Conservation (phyloP, 2,329 filamentous ascomycete species). For the Stromatinia cepivora region DNA sequence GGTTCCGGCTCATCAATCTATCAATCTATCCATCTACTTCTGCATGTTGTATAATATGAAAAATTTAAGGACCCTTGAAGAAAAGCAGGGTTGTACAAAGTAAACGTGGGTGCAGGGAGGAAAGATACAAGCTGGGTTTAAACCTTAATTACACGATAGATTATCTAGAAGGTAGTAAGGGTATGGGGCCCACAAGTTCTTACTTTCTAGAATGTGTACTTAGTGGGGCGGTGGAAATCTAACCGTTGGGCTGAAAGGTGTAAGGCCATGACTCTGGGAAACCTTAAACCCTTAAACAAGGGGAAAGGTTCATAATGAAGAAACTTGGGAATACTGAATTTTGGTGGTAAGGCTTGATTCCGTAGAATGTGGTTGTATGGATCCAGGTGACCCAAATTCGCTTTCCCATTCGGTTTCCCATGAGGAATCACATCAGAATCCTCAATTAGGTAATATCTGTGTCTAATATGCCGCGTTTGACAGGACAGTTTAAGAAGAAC, state of each 20-base stretch:
- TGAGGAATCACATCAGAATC: neutral
- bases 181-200: neutral
- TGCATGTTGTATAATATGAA: neutral
- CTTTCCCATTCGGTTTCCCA: neutral
- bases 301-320: conserved; percentile 17
- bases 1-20: neutral
- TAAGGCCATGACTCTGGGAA: neutral
- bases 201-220: conserved; percentile 8
- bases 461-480: neutral
- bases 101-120: neutral
- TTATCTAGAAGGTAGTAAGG: neutral
- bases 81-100: neutral
- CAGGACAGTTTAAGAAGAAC: neutral
- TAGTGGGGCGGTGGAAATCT: conserved; percentile 14
- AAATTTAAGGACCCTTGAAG: conserved; percentile 5
- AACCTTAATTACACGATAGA: conserved; percentile 15
- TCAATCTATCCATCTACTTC: neutral
- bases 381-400: conserved; percentile 4
- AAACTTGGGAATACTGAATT: neutral
- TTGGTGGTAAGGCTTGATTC: neutral
- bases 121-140: conserved; percentile 7
- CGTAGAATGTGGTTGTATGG: neutral
- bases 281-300: conserved; percentile 7
- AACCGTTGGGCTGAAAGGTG: conserved; percentile 15
- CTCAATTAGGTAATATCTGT: neutral